Base-by-base conservation (phyloP, 176 grass and related monocot species). In the Oryza glumipatula region DNA sequence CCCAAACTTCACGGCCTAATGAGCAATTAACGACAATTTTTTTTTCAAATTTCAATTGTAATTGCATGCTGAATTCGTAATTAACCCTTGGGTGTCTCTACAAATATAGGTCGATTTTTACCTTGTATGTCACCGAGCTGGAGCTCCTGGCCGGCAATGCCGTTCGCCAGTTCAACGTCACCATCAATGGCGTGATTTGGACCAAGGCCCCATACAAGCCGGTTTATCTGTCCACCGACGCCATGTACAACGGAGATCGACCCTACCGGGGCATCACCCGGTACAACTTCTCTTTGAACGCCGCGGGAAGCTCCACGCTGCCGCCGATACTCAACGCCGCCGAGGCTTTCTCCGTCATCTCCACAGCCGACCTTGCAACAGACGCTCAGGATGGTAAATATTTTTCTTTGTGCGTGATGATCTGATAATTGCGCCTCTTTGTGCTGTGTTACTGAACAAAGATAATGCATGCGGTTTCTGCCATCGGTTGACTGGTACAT, bases 291-390 rank as follows among this genome's bases (percentile, higher is more conserved):
- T 39, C 86, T 12, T 14, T 92, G 7, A 72, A 28, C 11, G 76
- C 85, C 51, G 38, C 90, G 0, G 86, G n/a, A 7, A 76, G 78
- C 76, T 92, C 90, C 2, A 86, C 70, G 1, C 45, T 88, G 44
- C 86, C 82, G 17, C 90, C 90, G 1, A 87, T 85, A 64, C 56
- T 92, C 81, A 88, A 88, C 41, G 90, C 86, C 11, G 13, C 46
- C 6, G 90, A 92, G 82, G 24, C 65, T 44, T 92, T 84, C 86
- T 68, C 83, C 6, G 51, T 70, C n/a, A 38, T 92, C 49, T 65
- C 72, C 51, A 35, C 76, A 5, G 30, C 11, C 30, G 70, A 76
- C 10, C 14, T 78, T 24, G 65, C 41, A 9, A 88, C 90, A 12
- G 85, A 92, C 47, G 22, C 71, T 35, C 26, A 63, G 24, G 90